These are phyloP conservation scores for Aristolochia contorta DNA, from an alignment of 164 flowering plant species.

Conservation along the genomic window DNA sequence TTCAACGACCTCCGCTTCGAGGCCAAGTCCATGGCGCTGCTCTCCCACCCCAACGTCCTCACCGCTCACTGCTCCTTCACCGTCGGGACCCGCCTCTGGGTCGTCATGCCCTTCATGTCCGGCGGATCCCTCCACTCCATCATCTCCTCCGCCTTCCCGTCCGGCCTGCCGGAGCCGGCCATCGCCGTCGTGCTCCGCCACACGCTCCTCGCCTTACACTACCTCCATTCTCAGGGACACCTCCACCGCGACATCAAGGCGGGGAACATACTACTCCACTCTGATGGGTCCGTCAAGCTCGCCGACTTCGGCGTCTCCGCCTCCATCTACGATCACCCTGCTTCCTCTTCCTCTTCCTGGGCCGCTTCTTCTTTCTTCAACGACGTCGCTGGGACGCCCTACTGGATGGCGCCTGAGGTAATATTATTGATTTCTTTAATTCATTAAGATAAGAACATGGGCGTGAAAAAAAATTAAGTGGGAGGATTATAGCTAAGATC, in stretches of 20 bases:
- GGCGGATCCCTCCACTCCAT: slow-evolving; percentile 75
- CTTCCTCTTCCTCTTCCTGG: slow-evolving; percentile 3
- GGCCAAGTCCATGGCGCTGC: slow-evolving; percentile 56
- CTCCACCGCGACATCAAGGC: slow-evolving; percentile 79
- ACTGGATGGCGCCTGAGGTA: slow-evolving; percentile 92
- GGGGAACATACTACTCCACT: slow-evolving; percentile 60
- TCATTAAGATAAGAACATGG: no score
- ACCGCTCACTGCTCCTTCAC: slow-evolving; percentile 67
- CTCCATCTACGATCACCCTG: slow-evolving; percentile 44
- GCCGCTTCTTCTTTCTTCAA: slow-evolving; percentile 28
- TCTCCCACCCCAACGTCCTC: slow-evolving; percentile 78
- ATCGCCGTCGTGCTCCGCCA: slow-evolving; percentile 55
- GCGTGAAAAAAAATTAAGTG: no score
- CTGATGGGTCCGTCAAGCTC: slow-evolving; percentile 50
- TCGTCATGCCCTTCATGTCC: slow-evolving; percentile 91
- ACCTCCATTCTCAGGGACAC: slow-evolving; percentile 75
- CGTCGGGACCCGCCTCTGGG: slow-evolving; percentile 66
- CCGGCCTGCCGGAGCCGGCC: slow-evolving; percentile 52
- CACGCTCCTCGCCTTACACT: slow-evolving; percentile 51
- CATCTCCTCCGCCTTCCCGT: slow-evolving; percentile 46
- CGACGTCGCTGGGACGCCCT: slow-evolving; percentile 63
- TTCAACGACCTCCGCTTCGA: slow-evolving; percentile 46
- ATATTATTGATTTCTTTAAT: no score
- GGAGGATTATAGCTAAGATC: no score
- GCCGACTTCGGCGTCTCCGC: slow-evolving; percentile 82